Percentiles rank a stretch among this genome's conserved stretches.
Evolutionary conservation across 1,284 basidiomycete species (phyloP).

Genomic region (Rhodofomes roseus): DNA sequence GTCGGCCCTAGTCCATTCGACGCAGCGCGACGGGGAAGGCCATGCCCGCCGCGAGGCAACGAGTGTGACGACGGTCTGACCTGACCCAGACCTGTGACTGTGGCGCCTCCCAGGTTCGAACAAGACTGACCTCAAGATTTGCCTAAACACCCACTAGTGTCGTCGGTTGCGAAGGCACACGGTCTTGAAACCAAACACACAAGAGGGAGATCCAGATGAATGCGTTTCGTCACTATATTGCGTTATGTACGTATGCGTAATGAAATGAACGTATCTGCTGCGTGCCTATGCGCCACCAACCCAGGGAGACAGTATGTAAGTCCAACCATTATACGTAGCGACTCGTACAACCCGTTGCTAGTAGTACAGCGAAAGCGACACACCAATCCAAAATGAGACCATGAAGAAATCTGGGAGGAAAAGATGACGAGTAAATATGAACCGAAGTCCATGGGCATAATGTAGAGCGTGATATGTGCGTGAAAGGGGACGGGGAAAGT

Average conservation of each 20-base stretch:
- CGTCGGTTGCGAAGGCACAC: neutral
- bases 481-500: neutral
- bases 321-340: conserved; percentile 1
- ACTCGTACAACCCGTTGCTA: conserved; percentile 1
- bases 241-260: conserved; percentile 1
- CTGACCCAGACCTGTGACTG: too few species aligned
- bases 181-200: neutral
- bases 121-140: neutral
- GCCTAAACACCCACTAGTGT: neutral
- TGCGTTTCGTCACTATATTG: neutral
- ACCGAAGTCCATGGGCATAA: conserved; percentile 5
- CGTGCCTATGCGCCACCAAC: neutral
- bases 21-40: neutral
- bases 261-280: neutral
- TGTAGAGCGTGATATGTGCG: conserved; percentile 1
- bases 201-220: neutral
- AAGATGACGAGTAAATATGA: conserved; percentile 1
- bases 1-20: neutral
- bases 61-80: neutral
- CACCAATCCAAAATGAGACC: neutral
- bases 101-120: too few species aligned
- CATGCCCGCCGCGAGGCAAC: too few species aligned
- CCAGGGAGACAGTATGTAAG: neutral
- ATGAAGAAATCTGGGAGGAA: neutral
- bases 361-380: neutral